Percentiles rank a stretch among this genome's conserved stretches.
phyloP scores from a whole-genome alignment of 805 yeast genomes.

The Candida orba region DNA sequence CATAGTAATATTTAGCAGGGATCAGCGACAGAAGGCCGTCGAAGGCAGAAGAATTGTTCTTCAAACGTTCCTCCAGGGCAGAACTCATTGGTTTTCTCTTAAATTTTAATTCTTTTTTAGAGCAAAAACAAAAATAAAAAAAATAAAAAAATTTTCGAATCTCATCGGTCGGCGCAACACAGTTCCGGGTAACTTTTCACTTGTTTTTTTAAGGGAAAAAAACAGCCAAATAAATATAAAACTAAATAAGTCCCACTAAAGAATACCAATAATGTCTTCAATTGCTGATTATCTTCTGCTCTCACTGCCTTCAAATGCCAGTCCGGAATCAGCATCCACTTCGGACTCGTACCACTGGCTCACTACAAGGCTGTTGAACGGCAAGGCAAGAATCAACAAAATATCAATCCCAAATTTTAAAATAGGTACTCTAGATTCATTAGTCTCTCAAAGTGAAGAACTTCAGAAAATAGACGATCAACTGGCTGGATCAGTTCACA shows the following conservation, averaged over 20 bases:
- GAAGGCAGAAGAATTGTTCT: constrained; percentile 74
- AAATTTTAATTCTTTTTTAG: no score
- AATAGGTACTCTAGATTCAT: constrained; percentile 88
- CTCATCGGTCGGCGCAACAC: constrained; percentile 11
- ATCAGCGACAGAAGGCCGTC: constrained; percentile 84
- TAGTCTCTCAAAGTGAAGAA: constrained; percentile 89
- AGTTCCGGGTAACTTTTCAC: neutral
- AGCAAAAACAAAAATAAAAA: no score
- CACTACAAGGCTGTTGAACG: constrained; percentile 46
- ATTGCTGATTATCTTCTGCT: constrained; percentile 43
- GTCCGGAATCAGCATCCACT: constrained; percentile 45
- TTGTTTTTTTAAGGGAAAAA: neutral
- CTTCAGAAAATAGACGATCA: constrained; percentile 76
- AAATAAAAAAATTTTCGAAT: constrained; percentile 4
- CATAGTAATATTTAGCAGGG: constrained; percentile 91
- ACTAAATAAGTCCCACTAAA: no score
- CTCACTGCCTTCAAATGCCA: constrained; percentile 47
- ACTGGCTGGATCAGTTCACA: constrained; percentile 58
- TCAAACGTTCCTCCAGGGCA: constrained; percentile 66
- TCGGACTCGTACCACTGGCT: constrained; percentile 44
- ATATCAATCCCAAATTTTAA: constrained; percentile 77
- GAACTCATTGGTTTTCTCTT: no score
- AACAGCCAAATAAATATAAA: constrained; percentile 2
- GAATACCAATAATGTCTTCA: constrained; percentile 24
- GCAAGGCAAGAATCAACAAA: constrained; percentile 48